These are phyloP conservation scores for Haplographium delicatum DNA, from an alignment of 495 filamentous ascomycete species.

Conservation along the genomic window DNA sequence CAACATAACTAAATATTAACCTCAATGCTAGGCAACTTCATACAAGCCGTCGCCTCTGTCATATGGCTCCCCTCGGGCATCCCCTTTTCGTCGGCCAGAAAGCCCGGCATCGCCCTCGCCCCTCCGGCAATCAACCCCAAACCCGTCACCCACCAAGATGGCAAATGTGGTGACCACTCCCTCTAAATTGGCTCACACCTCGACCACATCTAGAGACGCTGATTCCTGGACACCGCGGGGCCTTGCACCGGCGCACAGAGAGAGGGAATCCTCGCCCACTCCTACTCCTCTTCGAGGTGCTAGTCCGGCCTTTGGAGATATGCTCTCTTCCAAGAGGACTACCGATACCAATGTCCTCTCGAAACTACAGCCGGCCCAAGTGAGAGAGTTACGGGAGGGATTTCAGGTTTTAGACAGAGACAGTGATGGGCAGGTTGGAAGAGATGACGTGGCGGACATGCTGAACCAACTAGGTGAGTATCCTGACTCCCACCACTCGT, in stretches of 20 bases:
- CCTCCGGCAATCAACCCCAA: constrained; percentile 42
- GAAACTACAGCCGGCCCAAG: constrained; percentile 60
- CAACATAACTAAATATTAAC: constrained; percentile 15
- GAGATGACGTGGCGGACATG: constrained; percentile 76
- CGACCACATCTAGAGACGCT: constrained; percentile 26
- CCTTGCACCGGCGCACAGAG: constrained; percentile 17
- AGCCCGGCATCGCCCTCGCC: constrained; percentile 40
- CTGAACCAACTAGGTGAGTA: constrained; percentile 65
- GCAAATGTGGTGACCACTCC: constrained; percentile 30
- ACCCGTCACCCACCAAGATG: constrained; percentile 39
- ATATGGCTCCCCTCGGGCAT: constrained; percentile 62
- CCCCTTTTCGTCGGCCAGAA: constrained; percentile 68
- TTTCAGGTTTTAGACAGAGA: constrained; percentile 84
- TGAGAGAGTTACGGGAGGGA: constrained; percentile 72
- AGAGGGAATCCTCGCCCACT: constrained; percentile 37
- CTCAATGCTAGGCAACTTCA: constrained; percentile 36
- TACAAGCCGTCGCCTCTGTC: constrained; percentile 72
- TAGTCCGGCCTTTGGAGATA: constrained; percentile 28
- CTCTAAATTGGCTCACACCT: constrained; percentile 32
- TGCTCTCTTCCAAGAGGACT: constrained; percentile 21
- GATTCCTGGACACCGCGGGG: constrained; percentile 31
- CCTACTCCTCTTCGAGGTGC: constrained; percentile 37
- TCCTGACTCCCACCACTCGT: not conserved
- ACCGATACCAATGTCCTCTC: constrained; percentile 49
- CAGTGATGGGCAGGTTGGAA: constrained; percentile 68